Conservation (phyloP, 768 basidiomycete species). For the Collybia sp. region DNA sequence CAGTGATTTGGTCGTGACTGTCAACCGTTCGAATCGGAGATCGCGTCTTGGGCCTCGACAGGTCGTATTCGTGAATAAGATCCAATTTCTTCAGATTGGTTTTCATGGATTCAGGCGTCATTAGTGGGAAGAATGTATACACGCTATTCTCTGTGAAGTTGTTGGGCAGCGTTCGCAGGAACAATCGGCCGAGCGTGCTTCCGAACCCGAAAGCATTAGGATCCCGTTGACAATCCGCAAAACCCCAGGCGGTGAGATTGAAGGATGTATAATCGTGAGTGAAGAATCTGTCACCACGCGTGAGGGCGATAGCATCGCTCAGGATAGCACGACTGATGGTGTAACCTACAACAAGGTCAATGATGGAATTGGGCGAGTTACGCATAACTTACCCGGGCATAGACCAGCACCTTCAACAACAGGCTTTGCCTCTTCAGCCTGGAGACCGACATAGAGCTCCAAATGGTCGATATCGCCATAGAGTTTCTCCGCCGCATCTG, state of each 20-base stretch:
- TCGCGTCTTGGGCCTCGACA: conserved; percentile 39
- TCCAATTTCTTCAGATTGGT: conserved; percentile 51
- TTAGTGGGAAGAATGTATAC: conserved; percentile 87
- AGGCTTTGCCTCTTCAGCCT: conserved; percentile 75
- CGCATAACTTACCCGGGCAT: conserved; percentile 57
- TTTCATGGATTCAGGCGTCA: conserved; percentile 73
- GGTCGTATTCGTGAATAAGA: conserved; percentile 48
- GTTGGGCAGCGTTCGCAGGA: conserved; percentile 70
- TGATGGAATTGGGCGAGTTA: neutral
- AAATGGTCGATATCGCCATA: conserved; percentile 74
- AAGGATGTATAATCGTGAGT: conserved; percentile 78
- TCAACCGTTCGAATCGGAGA: conserved; percentile 25
- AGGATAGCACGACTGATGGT: conserved; percentile 85
- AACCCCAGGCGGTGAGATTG: conserved; percentile 84
- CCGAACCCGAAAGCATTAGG: conserved; percentile 69
- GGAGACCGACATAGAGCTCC: conserved; percentile 78
- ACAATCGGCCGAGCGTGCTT: conserved; percentile 66
- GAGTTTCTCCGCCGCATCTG: conserved; percentile 67
- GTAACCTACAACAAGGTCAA: conserved; percentile 41
- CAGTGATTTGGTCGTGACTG: conserved; percentile 46
- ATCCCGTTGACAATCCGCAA: conserved; percentile 77
- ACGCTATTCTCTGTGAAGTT: conserved; percentile 65
- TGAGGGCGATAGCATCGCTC: conserved; percentile 81
- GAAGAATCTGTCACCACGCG: conserved; percentile 80
- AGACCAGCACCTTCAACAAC: conserved; percentile 76